Percentiles rank a stretch among this genome's conserved stretches.
These are phyloP conservation scores for Vinca major DNA, from an alignment of 305 asterid genomes.

Conservation along the genomic window DNA sequence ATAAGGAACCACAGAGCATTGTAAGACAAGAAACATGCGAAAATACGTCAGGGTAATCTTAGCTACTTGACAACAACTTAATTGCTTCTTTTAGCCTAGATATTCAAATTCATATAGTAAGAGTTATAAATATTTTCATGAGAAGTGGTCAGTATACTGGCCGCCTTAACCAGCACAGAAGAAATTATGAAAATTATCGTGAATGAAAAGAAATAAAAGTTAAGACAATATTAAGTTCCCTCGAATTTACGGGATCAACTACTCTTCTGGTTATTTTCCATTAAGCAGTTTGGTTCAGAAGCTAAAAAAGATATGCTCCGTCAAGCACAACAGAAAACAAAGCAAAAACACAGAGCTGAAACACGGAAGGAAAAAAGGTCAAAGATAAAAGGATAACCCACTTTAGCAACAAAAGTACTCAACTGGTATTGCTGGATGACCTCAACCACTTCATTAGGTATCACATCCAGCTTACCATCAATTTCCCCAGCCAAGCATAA, in stretches of 20 bases:
- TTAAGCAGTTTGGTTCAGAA: constrained; percentile 3
- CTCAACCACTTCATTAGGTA: constrained; percentile 48
- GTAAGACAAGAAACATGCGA: neutral
- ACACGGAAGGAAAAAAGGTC: neutral
- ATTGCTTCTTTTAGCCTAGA: neutral
- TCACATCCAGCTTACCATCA: constrained; percentile 25
- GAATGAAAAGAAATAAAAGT: neutral
- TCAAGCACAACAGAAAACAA: neutral
- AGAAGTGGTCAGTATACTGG: neutral
- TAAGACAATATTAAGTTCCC: neutral
- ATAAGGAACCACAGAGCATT: neutral
- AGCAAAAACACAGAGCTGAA: neutral
- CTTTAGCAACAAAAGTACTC: constrained; percentile 79
- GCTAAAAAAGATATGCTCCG: neutral
- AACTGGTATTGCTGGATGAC: constrained; percentile 66
- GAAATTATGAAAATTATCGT: neutral
- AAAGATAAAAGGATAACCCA: constrained; percentile 42
- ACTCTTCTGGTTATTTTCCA: neutral
- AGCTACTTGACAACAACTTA: neutral
- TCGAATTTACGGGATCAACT: neutral
- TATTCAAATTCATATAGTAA: neutral
- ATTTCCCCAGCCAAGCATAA: constrained; percentile 47
- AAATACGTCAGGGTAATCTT: neutral
- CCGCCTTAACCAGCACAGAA: neutral
- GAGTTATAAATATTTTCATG: neutral